Evolutionary conservation across 1,284 basidiomycete species (phyloP), one percentile per base, ranked within the genome.

Genomic region (Afroboletus lepidellus): DNA sequence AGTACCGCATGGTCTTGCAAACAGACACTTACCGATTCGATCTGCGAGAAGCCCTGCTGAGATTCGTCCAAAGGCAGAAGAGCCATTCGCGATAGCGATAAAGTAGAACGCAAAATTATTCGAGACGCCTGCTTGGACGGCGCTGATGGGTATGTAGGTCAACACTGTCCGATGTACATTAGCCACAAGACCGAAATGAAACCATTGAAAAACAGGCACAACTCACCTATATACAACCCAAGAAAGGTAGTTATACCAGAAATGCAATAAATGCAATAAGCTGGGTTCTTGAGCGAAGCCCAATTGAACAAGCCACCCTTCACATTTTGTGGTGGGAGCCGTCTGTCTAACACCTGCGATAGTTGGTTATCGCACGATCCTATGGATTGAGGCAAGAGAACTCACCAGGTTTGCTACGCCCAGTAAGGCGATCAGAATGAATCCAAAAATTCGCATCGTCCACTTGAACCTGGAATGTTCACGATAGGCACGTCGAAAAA

Each of bases 201-300:
- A 27, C 15, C 0, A 32, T 8, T 20, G 32, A 38, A 42, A n/a
- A 36, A 48, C 46, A 8, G 15, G 21, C 25, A 27, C 25, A 49
- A 58, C 71, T 8, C 51, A 80, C 81, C 74, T 3, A 83, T 85
- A 60, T 82, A 87, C 18, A 85, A 62, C 11, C 85, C 85, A 8
- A 87, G 70, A 65, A 81, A 85, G 1, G 71, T 66, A 8, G 78
- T 59, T 41, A 78, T 66, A 2, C 73, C 72, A 0, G 80, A 72
- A 3, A 72, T 8, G 44, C 69, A 69, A 56, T 74, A 81, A 7
- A 73, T 20, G 2, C 67, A 53, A 59, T 72, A 80, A 6, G 74
- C 67, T 3, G 63, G 60, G 29, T 69, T 69, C 51, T 67, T 74
- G 65, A 81, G 76, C 11, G 71, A 70, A 11, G 60, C 45, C 46